Conservation (phyloP, 306 rosid species). For the Purshia tridentata region DNA sequence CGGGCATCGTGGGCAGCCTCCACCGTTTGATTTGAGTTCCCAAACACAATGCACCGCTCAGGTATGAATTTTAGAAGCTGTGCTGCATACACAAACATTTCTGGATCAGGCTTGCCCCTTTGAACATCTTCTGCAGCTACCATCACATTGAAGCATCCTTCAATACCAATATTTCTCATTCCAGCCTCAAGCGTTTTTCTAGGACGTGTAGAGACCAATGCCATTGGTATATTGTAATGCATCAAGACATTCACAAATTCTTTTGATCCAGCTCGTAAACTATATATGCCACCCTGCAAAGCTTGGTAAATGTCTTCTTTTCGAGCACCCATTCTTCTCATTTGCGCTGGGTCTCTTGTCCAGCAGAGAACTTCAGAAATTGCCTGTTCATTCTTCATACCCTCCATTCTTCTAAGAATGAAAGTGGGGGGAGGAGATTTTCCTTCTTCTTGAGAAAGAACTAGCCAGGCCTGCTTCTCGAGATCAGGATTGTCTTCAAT, state of each 20-base stretch:
- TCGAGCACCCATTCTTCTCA: slow-evolving; percentile 75
- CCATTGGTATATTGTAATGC: slow-evolving; percentile 92
- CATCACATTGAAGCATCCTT: slow-evolving; percentile 65
- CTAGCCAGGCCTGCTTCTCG: slow-evolving; percentile 86
- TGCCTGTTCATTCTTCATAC: slow-evolving; percentile 95
- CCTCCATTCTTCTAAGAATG: slow-evolving; percentile 73
- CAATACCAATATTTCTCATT: slow-evolving; percentile 67
- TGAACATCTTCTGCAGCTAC: slow-evolving; percentile 92
- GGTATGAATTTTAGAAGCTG: slow-evolving; percentile 87
- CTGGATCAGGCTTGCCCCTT: slow-evolving; percentile 97
- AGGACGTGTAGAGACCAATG: slow-evolving; percentile 84
- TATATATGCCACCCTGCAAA: slow-evolving; percentile 82
- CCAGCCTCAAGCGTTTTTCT: slow-evolving; percentile 73
- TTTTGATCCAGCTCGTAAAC: slow-evolving; percentile 67
- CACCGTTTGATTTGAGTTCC: slow-evolving; percentile 87
- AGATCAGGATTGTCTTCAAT: slow-evolving; percentile 76
- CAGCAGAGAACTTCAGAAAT: slow-evolving; percentile 97
- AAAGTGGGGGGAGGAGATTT: slow-evolving; percentile 77
- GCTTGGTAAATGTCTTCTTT: slow-evolving; percentile 84
- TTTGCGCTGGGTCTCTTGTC: slow-evolving; percentile 74
- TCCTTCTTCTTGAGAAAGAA: slow-evolving; percentile 84
- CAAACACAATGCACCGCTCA: slow-evolving; percentile 95
- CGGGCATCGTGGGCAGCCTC: slow-evolving; percentile 95
- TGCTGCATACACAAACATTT: slow-evolving; percentile 84
- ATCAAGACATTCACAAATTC: slow-evolving; percentile 85